phyloP scores from a whole-genome alignment of 805 yeast genomes.

The Saturnispora saitoi region DNA sequence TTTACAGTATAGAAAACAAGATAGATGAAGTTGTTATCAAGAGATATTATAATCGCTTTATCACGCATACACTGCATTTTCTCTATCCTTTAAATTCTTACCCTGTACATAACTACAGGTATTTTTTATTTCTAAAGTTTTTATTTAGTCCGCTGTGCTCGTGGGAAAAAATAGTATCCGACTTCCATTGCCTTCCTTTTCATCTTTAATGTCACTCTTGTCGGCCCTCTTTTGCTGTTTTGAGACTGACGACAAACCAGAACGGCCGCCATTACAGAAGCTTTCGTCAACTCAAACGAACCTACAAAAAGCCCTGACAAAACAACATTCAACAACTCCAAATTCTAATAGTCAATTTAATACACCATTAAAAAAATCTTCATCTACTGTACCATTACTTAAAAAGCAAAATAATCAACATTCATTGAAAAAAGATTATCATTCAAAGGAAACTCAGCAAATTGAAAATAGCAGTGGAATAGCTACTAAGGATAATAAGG shows the following conservation, averaged over 20 bases:
- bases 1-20: too few species aligned
- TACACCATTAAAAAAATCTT: neutral
- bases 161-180: neutral
- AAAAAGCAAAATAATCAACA: neutral
- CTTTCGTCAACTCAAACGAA: conserved; percentile 27
- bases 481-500: neutral
- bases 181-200: neutral
- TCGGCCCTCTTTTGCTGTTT: conserved; percentile 30
- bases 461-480: neutral
- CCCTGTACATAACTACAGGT: too few species aligned
- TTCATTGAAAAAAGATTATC: too few species aligned
- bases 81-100: too few species aligned
- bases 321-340: conserved; percentile 14
- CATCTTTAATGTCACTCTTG: conserved; percentile 26
- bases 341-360: neutral
- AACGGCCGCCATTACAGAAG: conserved; percentile 21
- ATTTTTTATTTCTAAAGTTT: neutral
- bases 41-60: too few species aligned
- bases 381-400: neutral
- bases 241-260: conserved; percentile 25
- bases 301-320: conserved; percentile 28
- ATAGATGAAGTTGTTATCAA: too few species aligned
- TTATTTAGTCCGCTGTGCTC: neutral
- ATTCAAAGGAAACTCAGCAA: too few species aligned
- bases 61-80: too few species aligned